A percentile compares a stretch with the other conserved stretches of the same genome.
These are phyloP conservation scores for Sarcomyxa edulis DNA, from an alignment of 768 basidiomycete species.

Conservation along the genomic window DNA sequence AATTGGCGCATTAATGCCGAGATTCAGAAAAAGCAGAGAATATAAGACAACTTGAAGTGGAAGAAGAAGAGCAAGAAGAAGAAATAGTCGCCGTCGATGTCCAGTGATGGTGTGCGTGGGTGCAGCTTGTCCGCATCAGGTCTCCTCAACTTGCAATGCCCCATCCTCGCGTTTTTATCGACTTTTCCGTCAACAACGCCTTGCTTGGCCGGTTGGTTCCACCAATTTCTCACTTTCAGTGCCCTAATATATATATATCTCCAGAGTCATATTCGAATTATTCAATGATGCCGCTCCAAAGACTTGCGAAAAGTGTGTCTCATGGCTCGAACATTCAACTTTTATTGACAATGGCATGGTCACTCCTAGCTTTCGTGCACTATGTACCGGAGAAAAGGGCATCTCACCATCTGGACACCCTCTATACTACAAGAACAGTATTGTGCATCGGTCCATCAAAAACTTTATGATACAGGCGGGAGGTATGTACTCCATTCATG, in stretches of 20 bases:
- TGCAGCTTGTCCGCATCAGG: no score
- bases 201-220: constrained; percentile 49
- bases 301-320: constrained; percentile 72
- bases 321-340: constrained; percentile 3
- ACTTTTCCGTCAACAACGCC: constrained; percentile 48
- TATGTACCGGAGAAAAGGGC: constrained; percentile 86
- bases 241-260: constrained; percentile 4
- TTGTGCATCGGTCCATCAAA: constrained; percentile 74
- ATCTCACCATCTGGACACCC: constrained; percentile 62
- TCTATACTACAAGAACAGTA: constrained; percentile 77
- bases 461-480: constrained; percentile 81
- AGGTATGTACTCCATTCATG: constrained; percentile 46
- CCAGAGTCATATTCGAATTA: constrained; percentile 70
- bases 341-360: constrained; percentile 4
- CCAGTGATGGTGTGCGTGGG: background rate
- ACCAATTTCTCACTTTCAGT: constrained; percentile 1
- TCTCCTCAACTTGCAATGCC: no score
- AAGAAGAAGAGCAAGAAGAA: constrained; percentile 2
- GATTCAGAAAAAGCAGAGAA: constrained; percentile 2
- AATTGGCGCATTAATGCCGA: constrained; percentile 67
- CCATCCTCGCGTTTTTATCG: constrained; percentile 63
- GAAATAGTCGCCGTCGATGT: background rate
- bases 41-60: no score
- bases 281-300: constrained; percentile 69
- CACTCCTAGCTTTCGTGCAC: constrained; percentile 65